Conservation (phyloP, 345 rosid genomes). For the Hirschfeldia incana region DNA sequence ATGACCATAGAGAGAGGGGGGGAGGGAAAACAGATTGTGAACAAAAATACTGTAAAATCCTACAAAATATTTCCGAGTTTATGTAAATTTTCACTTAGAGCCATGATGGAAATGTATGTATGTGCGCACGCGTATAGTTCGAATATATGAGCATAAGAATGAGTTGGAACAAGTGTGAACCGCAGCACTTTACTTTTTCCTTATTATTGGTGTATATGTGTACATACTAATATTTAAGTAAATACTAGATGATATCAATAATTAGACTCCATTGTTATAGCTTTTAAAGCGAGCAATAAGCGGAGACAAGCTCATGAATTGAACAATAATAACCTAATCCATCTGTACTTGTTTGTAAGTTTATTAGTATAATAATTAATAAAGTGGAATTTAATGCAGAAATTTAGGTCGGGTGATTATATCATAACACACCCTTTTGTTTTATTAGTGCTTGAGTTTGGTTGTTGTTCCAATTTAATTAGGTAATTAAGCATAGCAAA, state of each 20-base stretch:
- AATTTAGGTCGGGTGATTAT: conserved; percentile 37
- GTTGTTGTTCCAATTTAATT: conserved; percentile 31
- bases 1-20: background rate
- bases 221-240: conserved; percentile 7
- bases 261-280: conserved; percentile 32
- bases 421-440: conserved; percentile 16
- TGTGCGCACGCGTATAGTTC: background rate
- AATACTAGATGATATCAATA: conserved; percentile 14
- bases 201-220: conserved; percentile 32
- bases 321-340: conserved; percentile 38
- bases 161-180: conserved; percentile 43
- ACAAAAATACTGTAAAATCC: background rate
- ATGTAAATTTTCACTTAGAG: background rate
- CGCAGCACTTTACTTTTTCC: conserved; percentile 33
- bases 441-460: conserved; percentile 37
- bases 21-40: background rate
- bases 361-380: conserved; percentile 8
- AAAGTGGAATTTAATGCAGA: conserved; percentile 27
- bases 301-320: conserved; percentile 39
- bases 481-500: conserved; percentile 31
- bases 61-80: background rate
- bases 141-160: conserved; percentile 28
- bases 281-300: conserved; percentile 35
- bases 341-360: conserved; percentile 35
- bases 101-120: background rate